Conservation (phyloP, 257 asterid species). For the Scutellaria barbata region DNA sequence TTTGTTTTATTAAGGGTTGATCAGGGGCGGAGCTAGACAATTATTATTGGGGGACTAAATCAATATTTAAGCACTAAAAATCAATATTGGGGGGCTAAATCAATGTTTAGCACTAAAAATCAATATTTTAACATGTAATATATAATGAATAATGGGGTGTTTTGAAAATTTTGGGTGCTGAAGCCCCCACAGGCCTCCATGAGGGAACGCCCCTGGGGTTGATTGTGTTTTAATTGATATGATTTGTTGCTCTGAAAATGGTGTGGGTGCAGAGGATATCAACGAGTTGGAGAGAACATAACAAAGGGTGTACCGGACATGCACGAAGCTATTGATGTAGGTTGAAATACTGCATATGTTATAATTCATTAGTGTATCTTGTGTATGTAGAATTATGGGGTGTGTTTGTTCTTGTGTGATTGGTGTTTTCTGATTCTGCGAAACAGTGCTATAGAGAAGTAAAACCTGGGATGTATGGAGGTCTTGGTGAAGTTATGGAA, state of each 20-base stretch:
- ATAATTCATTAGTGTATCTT: too few species aligned
- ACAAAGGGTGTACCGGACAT: slow-evolving; percentile 82
- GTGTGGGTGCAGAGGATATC: slow-evolving; percentile 78
- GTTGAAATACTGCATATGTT: slow-evolving; percentile 25
- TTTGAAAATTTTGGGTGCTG: too few species aligned
- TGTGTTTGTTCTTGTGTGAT: slow-evolving; percentile 18
- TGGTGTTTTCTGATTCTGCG: slow-evolving; percentile 18
- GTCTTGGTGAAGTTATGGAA: slow-evolving; percentile 69
- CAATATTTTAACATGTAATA: too few species aligned
- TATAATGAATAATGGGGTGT: too few species aligned
- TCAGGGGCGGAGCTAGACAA: too few species aligned
- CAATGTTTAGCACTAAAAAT: too few species aligned
- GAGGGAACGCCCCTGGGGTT: too few species aligned
- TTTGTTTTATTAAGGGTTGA: slow-evolving; percentile 24
- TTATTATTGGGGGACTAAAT: too few species aligned
- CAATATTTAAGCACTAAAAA: too few species aligned
- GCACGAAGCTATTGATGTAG: slow-evolving; percentile 98
- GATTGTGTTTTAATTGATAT: slow-evolving; percentile 5
- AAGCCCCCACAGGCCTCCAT: too few species aligned
- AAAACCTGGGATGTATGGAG: slow-evolving; percentile 74
- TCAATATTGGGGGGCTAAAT: too few species aligned
- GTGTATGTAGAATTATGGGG: too few species aligned
- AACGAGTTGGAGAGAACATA: slow-evolving; percentile 71
- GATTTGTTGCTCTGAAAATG: slow-evolving; percentile 18
- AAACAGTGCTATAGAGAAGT: slow-evolving; percentile 82